Conservation (phyloP, 1,284 basidiomycete genomes). For the Testicularia cyperi region DNA sequence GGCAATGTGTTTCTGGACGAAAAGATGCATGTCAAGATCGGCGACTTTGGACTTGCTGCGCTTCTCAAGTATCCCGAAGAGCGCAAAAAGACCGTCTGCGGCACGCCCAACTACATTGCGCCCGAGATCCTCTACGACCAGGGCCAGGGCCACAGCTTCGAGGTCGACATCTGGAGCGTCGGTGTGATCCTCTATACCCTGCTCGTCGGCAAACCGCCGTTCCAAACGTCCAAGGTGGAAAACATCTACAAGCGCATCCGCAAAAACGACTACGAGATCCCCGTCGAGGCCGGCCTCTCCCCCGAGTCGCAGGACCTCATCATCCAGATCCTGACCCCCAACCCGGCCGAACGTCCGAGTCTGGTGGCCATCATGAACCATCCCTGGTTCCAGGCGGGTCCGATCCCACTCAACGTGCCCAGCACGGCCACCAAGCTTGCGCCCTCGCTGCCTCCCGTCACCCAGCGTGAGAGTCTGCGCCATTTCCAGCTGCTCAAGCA, state of each 20-base stretch:
- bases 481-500: constrained; percentile 54
- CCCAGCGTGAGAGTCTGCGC: constrained; percentile 30
- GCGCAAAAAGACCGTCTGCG: constrained; percentile 96
- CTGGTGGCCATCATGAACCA: constrained; percentile 83
- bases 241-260: constrained; percentile 75
- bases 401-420: constrained; percentile 79
- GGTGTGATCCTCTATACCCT: constrained; percentile 93
- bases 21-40: constrained; percentile 93
- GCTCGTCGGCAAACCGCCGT: constrained; percentile 88
- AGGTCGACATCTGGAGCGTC: constrained; percentile 96
- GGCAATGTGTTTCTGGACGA: constrained; percentile 91
- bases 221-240: constrained; percentile 90
- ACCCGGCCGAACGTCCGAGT: constrained; percentile 70
- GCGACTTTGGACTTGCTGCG: constrained; percentile 95
- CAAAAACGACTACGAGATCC: constrained; percentile 91
- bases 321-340: constrained; percentile 77
- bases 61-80: constrained; percentile 94
- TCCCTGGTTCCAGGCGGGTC: constrained; percentile 79
- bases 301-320: constrained; percentile 76
- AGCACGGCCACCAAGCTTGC: constrained; percentile 72
- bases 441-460: constrained; percentile 71
- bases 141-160: constrained; percentile 93
- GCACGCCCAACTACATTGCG: constrained; percentile 98
- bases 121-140: constrained; percentile 96
- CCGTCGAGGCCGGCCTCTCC: constrained; percentile 73